Base-by-base conservation (phyloP, 2,329 filamentous ascomycete species). In the Ploettnerulaceae sp. region DNA sequence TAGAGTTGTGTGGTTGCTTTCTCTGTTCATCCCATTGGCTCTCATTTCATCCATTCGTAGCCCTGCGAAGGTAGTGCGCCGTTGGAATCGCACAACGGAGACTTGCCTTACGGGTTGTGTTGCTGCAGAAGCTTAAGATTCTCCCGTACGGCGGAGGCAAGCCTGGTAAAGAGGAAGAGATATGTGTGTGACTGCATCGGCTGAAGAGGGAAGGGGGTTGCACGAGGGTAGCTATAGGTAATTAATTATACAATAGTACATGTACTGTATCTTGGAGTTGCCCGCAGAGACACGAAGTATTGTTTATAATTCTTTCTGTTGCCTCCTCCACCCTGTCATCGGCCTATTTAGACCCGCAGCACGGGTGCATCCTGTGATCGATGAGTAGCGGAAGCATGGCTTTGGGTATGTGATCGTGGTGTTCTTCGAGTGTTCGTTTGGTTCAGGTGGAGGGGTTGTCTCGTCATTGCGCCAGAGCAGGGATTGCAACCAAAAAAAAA, bases 321-420 rank as follows among this genome's bases (percentile, higher is more conserved):
- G 17, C 21, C n/a, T 35, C 8, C 14, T 20, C 14, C 18, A 11
- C 21, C 25, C 21, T 22, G 17, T 25, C 5, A 7, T n/a, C 18
- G 17, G 21, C n/a, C 24, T 21, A 26, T n/a, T 15, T 45, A 24
- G 24, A 44, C 44, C 50, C 53, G 53, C 50, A 55, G 50, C 26
- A 20, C 20, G 38, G 18, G n/a, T 37, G 21, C 43, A 42, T 53
- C 53, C 53, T 53, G 53, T 55, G 53, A 55, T 52, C 47, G 43
- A 38, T 40, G 15, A 18, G 37, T 44, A 34, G 42, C 29, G 28
- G 28, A 24, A 18, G 14, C 21, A 15, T 35, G 22, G 7, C 9
- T 29, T 15, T 21, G 24, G 18, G 14, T 21, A 24, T 20, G 31
- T 24, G 12, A 15, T 21, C 21, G 8, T 18, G 22, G 29, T 21